Evolutionary conservation across 305 asterid genomes (phyloP), one percentile per base, ranked within the genome.

Genomic region (Nicotiana rustica): DNA sequence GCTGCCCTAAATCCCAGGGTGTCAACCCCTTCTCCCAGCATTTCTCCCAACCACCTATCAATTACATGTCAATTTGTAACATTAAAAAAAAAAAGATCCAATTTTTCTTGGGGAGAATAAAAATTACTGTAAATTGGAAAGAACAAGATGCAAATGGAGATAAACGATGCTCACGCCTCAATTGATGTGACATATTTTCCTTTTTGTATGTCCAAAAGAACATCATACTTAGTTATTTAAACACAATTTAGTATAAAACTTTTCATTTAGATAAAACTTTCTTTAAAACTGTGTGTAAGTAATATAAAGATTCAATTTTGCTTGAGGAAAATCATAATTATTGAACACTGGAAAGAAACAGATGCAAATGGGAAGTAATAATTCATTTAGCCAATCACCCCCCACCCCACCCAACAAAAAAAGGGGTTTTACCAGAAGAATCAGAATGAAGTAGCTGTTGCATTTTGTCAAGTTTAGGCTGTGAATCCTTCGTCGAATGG

Each of bases 1-100:
- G 94, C 70, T 78, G 81, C 84, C 97, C 96, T 89, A 94, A 89
- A 89, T 94, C 97, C 98, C 98, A 94, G 29, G 98, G 98, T 62
- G 97, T 94, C 89, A 94, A 38, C 75, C 90, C 95, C 84, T 89
- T 84, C 84, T 90, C 89, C 95, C 94, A 94, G 85, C 94, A 93
- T 80, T 88, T 89, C 19, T 93, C 94, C 97, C 98, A 94, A 29
- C 91, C 92, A 70, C 85, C 98, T 89, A 89, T 49, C 85, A 65
- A 83, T 8, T 71, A 52, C 80, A 78, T 1, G 55, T 31, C 5
- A 15, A 47, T 78, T 15, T 21, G 14, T 41, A 41, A 41, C 49
- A 41, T 41, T 7, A 41, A 3, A 25, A 25, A 25, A 9, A 13
- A 75, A 33, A 67, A 52, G 12, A 52, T 65, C 4, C 14, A 80